These are phyloP conservation scores for Calocybe cyanea DNA, from an alignment of 768 basidiomycete genomes.

Conservation along the genomic window DNA sequence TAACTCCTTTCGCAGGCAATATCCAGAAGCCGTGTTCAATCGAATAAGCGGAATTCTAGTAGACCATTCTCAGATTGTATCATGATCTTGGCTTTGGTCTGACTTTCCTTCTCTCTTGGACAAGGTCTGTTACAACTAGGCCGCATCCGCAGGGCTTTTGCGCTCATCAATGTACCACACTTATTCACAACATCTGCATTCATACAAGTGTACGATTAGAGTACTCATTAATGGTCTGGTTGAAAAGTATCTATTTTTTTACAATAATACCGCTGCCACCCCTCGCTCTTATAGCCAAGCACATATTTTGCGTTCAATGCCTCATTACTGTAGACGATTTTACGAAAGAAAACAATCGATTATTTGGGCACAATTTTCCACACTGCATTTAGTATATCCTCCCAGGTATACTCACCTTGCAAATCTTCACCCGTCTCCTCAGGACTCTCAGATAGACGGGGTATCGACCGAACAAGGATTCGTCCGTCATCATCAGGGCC, in stretches of 20 bases:
- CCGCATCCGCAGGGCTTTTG: no score
- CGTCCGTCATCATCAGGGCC: conserved; percentile 4
- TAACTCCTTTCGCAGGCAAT: conserved; percentile 43
- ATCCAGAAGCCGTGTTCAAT: conserved; percentile 74
- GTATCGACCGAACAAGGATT: conserved; percentile 15
- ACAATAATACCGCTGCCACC: conserved; percentile 4
- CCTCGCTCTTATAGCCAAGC: conserved; percentile 3
- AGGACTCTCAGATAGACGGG: conserved; percentile 13
- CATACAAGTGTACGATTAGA: conserved; percentile 9
- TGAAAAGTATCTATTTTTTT: conserved; percentile 6
- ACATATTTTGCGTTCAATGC: no score
- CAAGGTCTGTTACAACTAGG: no score
- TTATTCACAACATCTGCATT: conserved; percentile 1
- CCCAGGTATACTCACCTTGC: conserved; percentile 21
- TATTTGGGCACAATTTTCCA: conserved; percentile 17
- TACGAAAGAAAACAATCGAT: no score
- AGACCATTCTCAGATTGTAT: conserved; percentile 56
- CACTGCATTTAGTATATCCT: conserved; percentile 14
- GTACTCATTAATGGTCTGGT: not conserved
- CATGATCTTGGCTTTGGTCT: conserved; percentile 15
- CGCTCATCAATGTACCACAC: conserved; percentile 11
- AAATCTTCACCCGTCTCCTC: conserved; percentile 16
- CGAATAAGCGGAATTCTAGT: conserved; percentile 78
- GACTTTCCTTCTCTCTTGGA: conserved; percentile 2
- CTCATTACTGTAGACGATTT: no score